phyloP scores from a whole-genome alignment of 768 basidiomycete species.

The Hebeloma cylindrosporum region DNA sequence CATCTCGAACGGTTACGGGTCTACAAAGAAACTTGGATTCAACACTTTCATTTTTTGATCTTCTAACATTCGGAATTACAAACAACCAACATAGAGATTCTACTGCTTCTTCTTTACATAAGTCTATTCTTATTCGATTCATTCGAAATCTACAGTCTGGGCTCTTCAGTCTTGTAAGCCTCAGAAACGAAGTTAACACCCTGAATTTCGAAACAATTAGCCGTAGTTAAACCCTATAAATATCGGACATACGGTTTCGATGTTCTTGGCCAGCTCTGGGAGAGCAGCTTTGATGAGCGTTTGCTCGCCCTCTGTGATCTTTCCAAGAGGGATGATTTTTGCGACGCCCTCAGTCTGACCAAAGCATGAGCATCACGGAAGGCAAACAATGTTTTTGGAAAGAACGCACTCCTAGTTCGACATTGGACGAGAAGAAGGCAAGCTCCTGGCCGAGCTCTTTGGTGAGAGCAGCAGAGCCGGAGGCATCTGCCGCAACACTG shows the following conservation, averaged over 20 bases:
- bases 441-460: slow-evolving; percentile 75
- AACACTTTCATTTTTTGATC: neutral
- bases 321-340: slow-evolving; percentile 81
- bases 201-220: slow-evolving; percentile 17
- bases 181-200: slow-evolving; percentile 38
- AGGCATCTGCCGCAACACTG: slow-evolving; percentile 67
- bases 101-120: slow-evolving; percentile 10
- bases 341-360: slow-evolving; percentile 75
- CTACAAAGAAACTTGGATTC: neutral
- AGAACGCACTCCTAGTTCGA: slow-evolving; percentile 81
- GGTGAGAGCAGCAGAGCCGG: slow-evolving; percentile 71
- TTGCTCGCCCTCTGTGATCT: slow-evolving; percentile 69
- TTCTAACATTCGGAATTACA: neutral
- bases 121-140: neutral
- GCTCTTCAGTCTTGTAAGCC: slow-evolving; percentile 32
- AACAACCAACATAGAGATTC: neutral
- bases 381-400: neutral
- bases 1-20: too few relatives aligned
- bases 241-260: slow-evolving; percentile 54
- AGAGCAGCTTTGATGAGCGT: slow-evolving; percentile 77
- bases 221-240: neutral
- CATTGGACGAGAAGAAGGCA: slow-evolving; percentile 85
- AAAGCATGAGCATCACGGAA: slow-evolving; percentile 2
- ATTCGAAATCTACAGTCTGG: slow-evolving; percentile 20
- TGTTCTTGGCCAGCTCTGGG: slow-evolving; percentile 74